These are phyloP conservation scores for Scortechinia acanthostroma DNA, from an alignment of 2,329 filamentous ascomycete species.

Conservation along the genomic window DNA sequence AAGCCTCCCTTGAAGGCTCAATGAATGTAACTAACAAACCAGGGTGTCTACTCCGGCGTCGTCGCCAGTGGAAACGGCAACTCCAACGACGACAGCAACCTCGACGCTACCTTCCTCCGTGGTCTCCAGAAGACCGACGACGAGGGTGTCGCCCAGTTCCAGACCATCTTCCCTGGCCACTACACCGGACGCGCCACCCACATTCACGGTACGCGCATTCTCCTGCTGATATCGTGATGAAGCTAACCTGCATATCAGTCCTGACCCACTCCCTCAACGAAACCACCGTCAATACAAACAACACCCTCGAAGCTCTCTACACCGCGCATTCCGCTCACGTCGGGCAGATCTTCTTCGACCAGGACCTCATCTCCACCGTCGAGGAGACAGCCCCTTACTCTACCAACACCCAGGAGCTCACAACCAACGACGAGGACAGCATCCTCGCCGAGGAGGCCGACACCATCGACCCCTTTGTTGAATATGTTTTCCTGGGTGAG, in stretches of 20 bases:
- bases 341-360: constrained; percentile 60
- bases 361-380: constrained; percentile 42
- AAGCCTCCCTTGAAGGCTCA: not conserved
- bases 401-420: constrained; percentile 34
- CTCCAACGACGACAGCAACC: constrained; percentile 21
- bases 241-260: too few relatives aligned
- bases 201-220: too few relatives aligned
- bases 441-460: constrained; percentile 38
- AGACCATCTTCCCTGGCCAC: constrained; percentile 33
- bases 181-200: constrained; percentile 24
- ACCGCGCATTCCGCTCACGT: constrained; percentile 42
- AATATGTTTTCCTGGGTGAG: constrained; percentile 50
- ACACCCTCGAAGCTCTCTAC: constrained; percentile 22
- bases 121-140: constrained; percentile 30
- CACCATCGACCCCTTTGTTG: constrained; percentile 46
- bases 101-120: constrained; percentile 32
- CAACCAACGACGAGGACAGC: constrained; percentile 41
- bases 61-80: constrained; percentile 23
- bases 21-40: constrained; percentile 16
- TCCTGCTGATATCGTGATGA: too few relatives aligned
- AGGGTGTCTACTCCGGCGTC: constrained; percentile 32
- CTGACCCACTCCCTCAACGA: constrained; percentile 11
- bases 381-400: constrained; percentile 37
- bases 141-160: constrained; percentile 30
- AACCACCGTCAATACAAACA: constrained; percentile 19